Evolutionary conservation across 108 stramenopile genomes (phyloP).

Genomic region (Epithemia pelagica): DNA sequence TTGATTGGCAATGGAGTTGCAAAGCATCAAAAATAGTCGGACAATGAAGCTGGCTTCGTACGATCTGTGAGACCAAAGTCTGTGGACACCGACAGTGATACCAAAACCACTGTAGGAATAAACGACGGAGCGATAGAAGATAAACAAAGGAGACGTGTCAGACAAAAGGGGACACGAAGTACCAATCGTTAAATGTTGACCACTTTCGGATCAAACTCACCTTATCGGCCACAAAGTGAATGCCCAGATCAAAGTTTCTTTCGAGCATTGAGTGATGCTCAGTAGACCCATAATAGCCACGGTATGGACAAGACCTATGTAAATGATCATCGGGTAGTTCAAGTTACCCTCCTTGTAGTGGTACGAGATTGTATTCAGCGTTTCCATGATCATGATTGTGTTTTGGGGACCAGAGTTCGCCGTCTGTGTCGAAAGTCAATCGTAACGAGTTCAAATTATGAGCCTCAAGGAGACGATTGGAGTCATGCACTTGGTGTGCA

Average conservation of each 20-base stretch:
- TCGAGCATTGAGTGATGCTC: constrained; percentile 48
- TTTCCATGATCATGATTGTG: constrained; percentile 26
- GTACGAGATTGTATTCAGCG: constrained; percentile 56
- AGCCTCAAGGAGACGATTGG: too few relatives aligned
- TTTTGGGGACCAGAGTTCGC: too few relatives aligned
- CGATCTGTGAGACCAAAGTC: constrained; percentile 96
- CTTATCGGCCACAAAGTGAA: constrained; percentile 96
- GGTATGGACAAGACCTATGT: constrained; percentile 87
- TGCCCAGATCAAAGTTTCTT: constrained; percentile 87
- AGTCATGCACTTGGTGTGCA: too few relatives aligned
- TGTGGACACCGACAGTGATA: constrained; percentile 96
- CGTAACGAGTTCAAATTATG: too few relatives aligned
- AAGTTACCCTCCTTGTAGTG: constrained; percentile 90
- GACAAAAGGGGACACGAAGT: not conserved
- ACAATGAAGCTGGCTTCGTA: constrained; percentile 85
- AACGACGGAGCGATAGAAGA: not conserved
- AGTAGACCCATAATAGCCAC: constrained; percentile 75
- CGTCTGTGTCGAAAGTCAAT: too few relatives aligned
- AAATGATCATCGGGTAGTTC: constrained; percentile 98
- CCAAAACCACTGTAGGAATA: constrained; percentile 87
- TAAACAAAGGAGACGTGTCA: not conserved
- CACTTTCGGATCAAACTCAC: constrained; percentile 37
- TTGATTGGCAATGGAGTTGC: constrained; percentile 98
- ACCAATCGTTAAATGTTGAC: not conserved
- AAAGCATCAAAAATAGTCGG: constrained; percentile 90